These are phyloP conservation scores for Penicillium daleae DNA, from an alignment of 495 filamentous ascomycete species.

Conservation along the genomic window DNA sequence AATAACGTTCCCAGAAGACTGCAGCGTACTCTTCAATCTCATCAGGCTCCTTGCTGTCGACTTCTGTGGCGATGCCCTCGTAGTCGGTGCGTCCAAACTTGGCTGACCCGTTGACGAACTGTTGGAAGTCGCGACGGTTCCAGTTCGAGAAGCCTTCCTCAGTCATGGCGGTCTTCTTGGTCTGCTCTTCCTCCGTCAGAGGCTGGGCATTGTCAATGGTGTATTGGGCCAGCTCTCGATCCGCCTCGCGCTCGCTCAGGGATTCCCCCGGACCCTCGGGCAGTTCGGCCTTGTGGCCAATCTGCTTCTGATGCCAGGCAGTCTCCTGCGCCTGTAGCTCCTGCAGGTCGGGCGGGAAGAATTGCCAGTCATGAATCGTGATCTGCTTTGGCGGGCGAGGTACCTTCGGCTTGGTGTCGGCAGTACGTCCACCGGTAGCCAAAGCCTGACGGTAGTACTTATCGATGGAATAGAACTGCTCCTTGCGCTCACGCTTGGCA, in stretches of 20 bases:
- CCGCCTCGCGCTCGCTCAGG: constrained; percentile 80
- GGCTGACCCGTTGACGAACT: constrained; percentile 92
- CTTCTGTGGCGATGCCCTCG: constrained; percentile 80
- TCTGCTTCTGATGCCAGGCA: constrained; percentile 93
- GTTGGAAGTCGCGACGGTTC: constrained; percentile 97
- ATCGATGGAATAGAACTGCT: constrained; percentile 97
- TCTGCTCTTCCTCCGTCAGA: constrained; percentile 86
- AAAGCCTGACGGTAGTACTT: constrained; percentile 97
- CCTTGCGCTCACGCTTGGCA: constrained; percentile 96
- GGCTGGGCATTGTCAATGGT: constrained; percentile 91
- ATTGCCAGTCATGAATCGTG: constrained; percentile 93
- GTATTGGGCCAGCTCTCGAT: constrained; percentile 83
- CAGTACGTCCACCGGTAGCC: constrained; percentile 79
- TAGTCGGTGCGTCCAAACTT: constrained; percentile 89
- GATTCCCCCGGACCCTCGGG: constrained; percentile 83
- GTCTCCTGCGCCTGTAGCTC: constrained; percentile 97
- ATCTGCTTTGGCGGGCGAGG: constrained; percentile 94
- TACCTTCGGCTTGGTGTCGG: constrained; percentile 92
- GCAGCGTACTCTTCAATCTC: constrained; percentile 90
- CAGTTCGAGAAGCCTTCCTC: constrained; percentile 88
- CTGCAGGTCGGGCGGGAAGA: constrained; percentile 80
- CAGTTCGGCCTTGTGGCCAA: constrained; percentile 87
- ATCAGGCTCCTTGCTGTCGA: constrained; percentile 84
- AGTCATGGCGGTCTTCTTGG: constrained; percentile 77
- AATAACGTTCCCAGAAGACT: constrained; percentile 92